Evolutionary conservation across 2,329 filamentous ascomycete genomes (phyloP).

Genomic region (Fusarium clavum): DNA sequence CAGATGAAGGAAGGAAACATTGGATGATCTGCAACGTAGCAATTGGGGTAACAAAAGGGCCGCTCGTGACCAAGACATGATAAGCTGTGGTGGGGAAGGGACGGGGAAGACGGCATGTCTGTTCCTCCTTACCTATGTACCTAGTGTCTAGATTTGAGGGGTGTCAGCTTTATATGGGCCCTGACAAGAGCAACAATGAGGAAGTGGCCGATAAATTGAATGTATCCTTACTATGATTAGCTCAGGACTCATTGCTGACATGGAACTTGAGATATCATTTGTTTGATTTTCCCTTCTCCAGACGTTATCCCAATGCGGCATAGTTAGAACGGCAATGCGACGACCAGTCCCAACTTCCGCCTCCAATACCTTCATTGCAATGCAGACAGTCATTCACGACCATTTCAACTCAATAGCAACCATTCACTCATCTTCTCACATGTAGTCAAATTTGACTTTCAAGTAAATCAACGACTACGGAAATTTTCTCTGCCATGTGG

Average conservation of each 20-base stretch:
- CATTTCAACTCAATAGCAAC: background rate
- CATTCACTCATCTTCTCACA: fast-evolving
- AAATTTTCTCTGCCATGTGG: background rate
- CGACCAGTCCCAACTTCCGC: fast-evolving
- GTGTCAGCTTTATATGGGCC: background rate
- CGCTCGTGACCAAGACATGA: conserved; percentile 4
- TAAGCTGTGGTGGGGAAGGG: conserved; percentile 1
- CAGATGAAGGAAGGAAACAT: conserved; percentile 12
- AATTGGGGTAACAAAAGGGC: background rate
- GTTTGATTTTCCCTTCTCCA: background rate
- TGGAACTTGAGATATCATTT: background rate
- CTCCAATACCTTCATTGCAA: background rate
- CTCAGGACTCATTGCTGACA: background rate
- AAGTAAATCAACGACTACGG: background rate
- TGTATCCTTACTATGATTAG: background rate
- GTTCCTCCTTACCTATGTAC: too few relatives aligned
- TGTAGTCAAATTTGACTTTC: background rate
- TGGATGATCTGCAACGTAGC: conserved; percentile 34
- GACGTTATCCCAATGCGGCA: fast-evolving
- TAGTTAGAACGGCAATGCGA: too few relatives aligned
- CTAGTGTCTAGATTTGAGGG: background rate
- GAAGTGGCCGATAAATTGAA: background rate
- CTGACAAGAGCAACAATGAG: background rate
- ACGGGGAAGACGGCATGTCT: conserved; percentile 10
- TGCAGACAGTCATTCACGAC: background rate